Percentiles rank a stretch among this genome's conserved stretches.
Evolutionary conservation across 1,139 yeast species (phyloP).

Genomic region (Taphrina flavorubra): DNA sequence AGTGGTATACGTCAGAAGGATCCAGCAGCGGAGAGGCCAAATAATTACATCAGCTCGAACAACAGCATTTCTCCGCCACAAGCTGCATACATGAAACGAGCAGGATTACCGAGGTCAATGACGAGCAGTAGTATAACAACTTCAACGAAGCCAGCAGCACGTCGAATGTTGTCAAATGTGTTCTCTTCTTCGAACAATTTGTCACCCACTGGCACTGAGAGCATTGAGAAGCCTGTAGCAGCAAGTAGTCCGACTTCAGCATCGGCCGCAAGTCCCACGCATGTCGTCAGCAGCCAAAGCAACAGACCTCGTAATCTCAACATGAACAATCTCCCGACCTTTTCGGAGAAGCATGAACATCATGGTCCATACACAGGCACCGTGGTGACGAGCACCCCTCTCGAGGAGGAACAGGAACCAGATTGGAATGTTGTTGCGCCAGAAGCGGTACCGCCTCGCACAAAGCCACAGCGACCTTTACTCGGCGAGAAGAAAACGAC

Average conservation of each 20-base stretch:
- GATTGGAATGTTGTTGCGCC: conserved; percentile 19
- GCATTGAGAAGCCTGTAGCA: not conserved
- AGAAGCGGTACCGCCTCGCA: conserved; percentile 15
- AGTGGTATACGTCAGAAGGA: not conserved
- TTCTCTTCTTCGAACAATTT: not conserved
- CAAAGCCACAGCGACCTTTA: conserved; percentile 15
- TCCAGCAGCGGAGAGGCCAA: not conserved
- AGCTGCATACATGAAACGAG: conserved; percentile 25
- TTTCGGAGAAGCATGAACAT: conserved; percentile 25
- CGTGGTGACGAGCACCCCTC: conserved; percentile 30
- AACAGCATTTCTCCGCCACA: conserved; percentile 22
- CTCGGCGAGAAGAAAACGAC: conserved; percentile 35
- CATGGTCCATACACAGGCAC: conserved; percentile 36
- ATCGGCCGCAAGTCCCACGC: not conserved
- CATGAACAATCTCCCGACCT: conserved; percentile 6
- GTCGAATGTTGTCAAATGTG: conserved; percentile 21
- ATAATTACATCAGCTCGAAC: not conserved
- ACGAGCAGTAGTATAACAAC: conserved; percentile 9
- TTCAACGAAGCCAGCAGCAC: conserved; percentile 11
- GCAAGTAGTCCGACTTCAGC: not conserved
- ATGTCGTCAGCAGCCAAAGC: not conserved
- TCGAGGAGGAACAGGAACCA: conserved; percentile 34
- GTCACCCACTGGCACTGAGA: not conserved
- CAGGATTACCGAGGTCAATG: conserved; percentile 14
- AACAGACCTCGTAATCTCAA: conserved; percentile 3